Evolutionary conservation across 2,329 filamentous ascomycete genomes (phyloP).

Genomic region (Zymoseptoria pseudotritici): DNA sequence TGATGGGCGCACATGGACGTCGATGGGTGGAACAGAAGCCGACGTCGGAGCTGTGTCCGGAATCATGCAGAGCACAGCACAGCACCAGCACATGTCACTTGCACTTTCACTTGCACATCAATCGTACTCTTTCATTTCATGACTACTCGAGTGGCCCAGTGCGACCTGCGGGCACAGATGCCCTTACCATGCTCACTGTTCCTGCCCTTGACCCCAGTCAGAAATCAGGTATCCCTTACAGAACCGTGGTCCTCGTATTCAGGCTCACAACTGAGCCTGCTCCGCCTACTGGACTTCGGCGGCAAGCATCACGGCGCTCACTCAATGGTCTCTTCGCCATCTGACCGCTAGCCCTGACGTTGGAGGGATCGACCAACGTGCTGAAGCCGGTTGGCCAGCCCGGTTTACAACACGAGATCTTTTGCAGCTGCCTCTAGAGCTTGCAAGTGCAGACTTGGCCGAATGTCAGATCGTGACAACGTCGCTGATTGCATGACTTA

Average conservation of each 20-base stretch:
- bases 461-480: not conserved
- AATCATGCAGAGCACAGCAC: not conserved
- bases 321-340: not conserved
- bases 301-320: no score
- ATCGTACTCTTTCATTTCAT: constrained; percentile 33
- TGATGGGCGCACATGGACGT: not conserved
- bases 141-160: constrained; percentile 41
- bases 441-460: not conserved
- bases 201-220: no score
- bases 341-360: not conserved
- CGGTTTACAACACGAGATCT: not conserved
- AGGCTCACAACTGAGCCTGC: no score
- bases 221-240: no score
- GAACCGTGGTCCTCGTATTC: no score
- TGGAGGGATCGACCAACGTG: not conserved
- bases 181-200: no score
- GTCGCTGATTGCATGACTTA: not conserved
- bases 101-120: not conserved
- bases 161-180: no score
- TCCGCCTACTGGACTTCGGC: no score
- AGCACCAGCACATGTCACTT: not conserved
- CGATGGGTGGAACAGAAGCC: not conserved
- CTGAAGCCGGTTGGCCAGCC: not conserved
- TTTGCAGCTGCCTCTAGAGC: not conserved
- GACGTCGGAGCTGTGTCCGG: not conserved